Evolutionary conservation across 108 stramenopile species (phyloP), one percentile per base, ranked within the genome.

Genomic region (Fragilaria crotonensis): DNA sequence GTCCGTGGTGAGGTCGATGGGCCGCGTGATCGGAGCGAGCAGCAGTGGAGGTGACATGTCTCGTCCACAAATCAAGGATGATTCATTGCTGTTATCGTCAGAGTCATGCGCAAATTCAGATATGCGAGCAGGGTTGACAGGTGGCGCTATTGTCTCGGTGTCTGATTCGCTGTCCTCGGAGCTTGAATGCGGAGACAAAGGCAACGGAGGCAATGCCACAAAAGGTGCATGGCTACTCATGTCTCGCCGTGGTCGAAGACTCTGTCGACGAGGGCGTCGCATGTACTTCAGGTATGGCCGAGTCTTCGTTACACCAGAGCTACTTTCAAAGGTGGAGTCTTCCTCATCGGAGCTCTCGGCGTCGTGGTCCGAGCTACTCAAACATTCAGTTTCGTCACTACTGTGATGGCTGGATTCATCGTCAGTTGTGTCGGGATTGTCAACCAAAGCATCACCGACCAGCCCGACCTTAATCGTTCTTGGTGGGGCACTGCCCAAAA

Each of bases 1-100:
- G 72, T 92, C 90, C 9, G 79, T 84, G 0, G 90, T 92, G 60
- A 92, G 60, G 59, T 88, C 90, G 51, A 85, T 89, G 3, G 87
- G 83, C 30, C 87, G 71, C 1, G 79, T 75, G 4, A 71, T 60
- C 18, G 84, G 82, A 30, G 84, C 71, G 20, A 83, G 72, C 49
- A 25, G 49, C 9, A 50, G 49, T 7, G 49, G 49, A 23, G n/a
- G n/a, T 41, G 36, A 41, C 14, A 14, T 11, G 36, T 41, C 14
- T 41, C 36, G 36, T 7, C 36, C 36, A 41, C 36, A 41, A 11
- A 41, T 41, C 36, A 41, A 14, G 7, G 49, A 23, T 9, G 49
- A 50, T 7, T 19, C 23, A 21, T 50, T 19, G 22, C 23, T 19
- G 20, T 50, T 21, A 19, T 19, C 49, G 14, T 9, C 17, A 23